A percentile compares a stretch with the other conserved stretches of the same genome.
Conservation (phyloP, 2,329 filamentous ascomycete genomes). For the Penicillium rolfsii region DNA sequence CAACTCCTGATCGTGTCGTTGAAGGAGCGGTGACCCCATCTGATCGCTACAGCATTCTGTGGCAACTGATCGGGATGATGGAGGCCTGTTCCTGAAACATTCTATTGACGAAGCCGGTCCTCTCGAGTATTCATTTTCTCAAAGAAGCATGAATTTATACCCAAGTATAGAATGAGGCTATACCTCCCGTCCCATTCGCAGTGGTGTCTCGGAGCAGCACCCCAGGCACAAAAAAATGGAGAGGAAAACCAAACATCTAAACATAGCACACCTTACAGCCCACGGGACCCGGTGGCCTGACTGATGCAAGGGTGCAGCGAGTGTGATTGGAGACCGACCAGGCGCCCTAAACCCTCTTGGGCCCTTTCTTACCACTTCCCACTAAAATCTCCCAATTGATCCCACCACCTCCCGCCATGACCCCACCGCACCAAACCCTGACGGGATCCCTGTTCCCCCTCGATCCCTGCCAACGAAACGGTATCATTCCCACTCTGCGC, state of each 20-base stretch:
- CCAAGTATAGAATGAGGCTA: not conserved
- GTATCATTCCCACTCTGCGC: conserved; percentile 35
- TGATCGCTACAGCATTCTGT: not conserved
- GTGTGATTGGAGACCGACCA: conserved; percentile 23
- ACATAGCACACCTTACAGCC: conserved; percentile 33
- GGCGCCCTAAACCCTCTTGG: conserved; percentile 6
- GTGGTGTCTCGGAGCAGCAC: not conserved
- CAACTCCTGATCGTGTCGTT: not conserved
- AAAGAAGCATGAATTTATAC: not conserved
- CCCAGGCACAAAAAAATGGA: not conserved
- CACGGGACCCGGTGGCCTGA: conserved; percentile 31
- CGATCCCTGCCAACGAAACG: conserved; percentile 15
- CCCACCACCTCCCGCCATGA: not conserved
- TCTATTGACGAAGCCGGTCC: not conserved
- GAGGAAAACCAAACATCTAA: conserved; percentile 15
- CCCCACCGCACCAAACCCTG: conserved; percentile 7
- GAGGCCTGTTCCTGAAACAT: not conserved
- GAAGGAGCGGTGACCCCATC: not conserved
- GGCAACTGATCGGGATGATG: not conserved
- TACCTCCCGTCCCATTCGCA: not conserved
- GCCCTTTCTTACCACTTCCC: not conserved
- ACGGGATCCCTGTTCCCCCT: not conserved
- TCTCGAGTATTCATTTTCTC: not conserved
- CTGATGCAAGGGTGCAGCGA: conserved; percentile 25
- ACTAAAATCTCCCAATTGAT: not conserved